Evolutionary conservation across 768 basidiomycete species (phyloP).

Genomic region (Sporobolomyces phaffii): DNA sequence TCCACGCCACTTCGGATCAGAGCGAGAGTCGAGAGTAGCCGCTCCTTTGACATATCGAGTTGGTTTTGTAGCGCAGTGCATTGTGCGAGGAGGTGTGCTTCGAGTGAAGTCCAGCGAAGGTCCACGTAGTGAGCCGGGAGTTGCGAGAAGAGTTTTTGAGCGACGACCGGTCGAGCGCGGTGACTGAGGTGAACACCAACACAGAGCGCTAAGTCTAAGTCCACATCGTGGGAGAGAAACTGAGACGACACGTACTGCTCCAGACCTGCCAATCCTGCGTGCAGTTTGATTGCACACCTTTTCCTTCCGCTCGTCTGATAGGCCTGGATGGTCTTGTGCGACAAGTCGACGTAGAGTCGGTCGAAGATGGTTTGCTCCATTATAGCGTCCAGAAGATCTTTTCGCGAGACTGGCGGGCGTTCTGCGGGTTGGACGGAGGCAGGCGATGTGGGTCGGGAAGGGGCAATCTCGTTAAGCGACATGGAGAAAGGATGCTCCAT

Average conservation of each 20-base stretch:
- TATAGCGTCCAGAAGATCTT: conserved; percentile 21
- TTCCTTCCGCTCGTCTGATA: conserved; percentile 76
- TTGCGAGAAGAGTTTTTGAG: conserved; percentile 65
- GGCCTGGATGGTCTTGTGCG: conserved; percentile 75
- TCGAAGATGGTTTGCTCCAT: conserved; percentile 60
- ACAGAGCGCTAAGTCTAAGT: not conserved
- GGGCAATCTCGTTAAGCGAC: conserved; percentile 46
- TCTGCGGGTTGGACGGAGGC: not conserved
- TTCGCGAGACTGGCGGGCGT: conserved; percentile 32
- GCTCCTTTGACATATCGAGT: conserved; percentile 53
- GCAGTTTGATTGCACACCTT: conserved; percentile 77
- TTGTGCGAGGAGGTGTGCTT: conserved; percentile 32
- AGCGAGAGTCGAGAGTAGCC: conserved; percentile 55
- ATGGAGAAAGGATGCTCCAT: conserved; percentile 64
- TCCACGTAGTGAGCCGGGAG: conserved; percentile 59
- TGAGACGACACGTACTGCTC: conserved; percentile 61
- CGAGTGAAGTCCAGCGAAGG: conserved; percentile 45
- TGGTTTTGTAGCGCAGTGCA: conserved; percentile 13
- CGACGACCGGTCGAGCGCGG: conserved; percentile 59
- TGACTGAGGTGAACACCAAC: conserved; percentile 51
- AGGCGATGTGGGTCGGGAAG: conserved; percentile 34
- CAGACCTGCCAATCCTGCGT: conserved; percentile 77
- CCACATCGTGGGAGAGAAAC: not conserved
- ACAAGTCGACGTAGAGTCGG: conserved; percentile 65
- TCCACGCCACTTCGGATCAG: conserved; percentile 53